Evolutionary conservation across 1,139 yeast genomes (phyloP), one percentile per base, ranked within the genome.

Genomic region (Candida labiduridarum): DNA sequence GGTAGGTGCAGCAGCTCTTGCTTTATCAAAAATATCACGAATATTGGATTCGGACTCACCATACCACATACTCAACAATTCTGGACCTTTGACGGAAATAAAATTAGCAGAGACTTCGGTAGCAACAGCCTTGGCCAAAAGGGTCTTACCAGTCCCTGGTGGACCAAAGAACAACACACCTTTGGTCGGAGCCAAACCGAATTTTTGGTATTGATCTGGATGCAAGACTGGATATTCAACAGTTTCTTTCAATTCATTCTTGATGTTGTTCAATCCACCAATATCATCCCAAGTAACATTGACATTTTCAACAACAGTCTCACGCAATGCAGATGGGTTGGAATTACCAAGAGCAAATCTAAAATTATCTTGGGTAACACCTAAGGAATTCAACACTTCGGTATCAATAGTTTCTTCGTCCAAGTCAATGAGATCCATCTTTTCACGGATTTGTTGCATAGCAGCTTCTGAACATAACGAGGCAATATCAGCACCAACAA

Each of bases 121-220:
- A 45, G 99, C 98, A 60, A 94, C 97, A 46, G 99, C 99, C 74
- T 94, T 94, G 44, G 99, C 99, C 62, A 94, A 81, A 65, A 94
- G 79, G 6, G 99, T 92, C 75, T 92, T 92, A 89, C 99, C 99
- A 57, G 98, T 92, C 86, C 99, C 99, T 55, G 99, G 99, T 51
- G 99, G 99, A 62, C 99, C 99, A 72, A 89, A 94, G 80, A 95
- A 94, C 68, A 95, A 80, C 59, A 94, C 98, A 77, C 99, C 99
- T 77, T 92, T 92, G 48, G 98, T 85, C 50, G 99, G 99, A 16
- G 98, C 87, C 71, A 94, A 83, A 57, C 99, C 99, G 68, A 94
- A 92, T 78, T 94, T 94, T 74, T 95, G 90, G 76, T 91, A 94
- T 81, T 92, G 96, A 66, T 94, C 99, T 69, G 99, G 98, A 72